phyloP scores from a whole-genome alignment of 2,329 filamentous ascomycete species.

The Fusarium liriodendri region DNA sequence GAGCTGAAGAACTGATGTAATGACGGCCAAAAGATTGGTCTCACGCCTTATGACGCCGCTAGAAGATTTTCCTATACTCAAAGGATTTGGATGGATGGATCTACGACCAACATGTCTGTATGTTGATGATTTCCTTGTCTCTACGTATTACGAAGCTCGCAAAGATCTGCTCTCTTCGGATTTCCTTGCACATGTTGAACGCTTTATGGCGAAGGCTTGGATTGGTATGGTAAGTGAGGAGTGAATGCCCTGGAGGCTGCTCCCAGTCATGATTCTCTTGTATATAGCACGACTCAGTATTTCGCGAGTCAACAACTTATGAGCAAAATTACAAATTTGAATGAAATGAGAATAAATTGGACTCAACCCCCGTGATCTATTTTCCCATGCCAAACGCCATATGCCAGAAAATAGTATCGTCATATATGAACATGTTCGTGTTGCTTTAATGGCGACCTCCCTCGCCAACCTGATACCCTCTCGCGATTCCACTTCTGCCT shows the following conservation, averaged over 20 bases:
- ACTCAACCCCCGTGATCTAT: not conserved
- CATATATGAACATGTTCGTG: not conserved
- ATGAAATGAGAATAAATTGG: not conserved
- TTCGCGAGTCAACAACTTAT: conserved; percentile 18
- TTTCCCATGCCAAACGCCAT: conserved; percentile 30
- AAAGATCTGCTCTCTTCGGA: not conserved
- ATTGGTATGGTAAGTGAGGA: conserved; percentile 4
- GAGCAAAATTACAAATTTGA: not conserved
- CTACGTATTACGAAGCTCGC: conserved; percentile 1
- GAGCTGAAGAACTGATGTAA: conserved; percentile 7
- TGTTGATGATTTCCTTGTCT: conserved; percentile 29
- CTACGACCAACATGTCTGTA: conserved; percentile 25
- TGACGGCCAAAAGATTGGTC: conserved; percentile 18
- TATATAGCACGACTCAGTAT: conserved; percentile 26
- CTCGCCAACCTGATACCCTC: conserved; percentile 85
- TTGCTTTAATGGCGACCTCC: conserved; percentile 42
- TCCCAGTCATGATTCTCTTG: conserved; percentile 15
- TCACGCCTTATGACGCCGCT: conserved; percentile 31
- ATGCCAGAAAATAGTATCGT: conserved; percentile 25
- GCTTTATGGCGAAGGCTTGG: not conserved
- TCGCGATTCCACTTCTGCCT: conserved; percentile 87
- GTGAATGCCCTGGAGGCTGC: conserved; percentile 32
- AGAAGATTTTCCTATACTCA: conserved; percentile 14
- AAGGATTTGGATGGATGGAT: conserved; percentile 13
- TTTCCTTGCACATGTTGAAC: not conserved